phyloP scores from a whole-genome alignment of 2,329 filamentous ascomycete species.

The Ophidiomyces ophidiicola region DNA sequence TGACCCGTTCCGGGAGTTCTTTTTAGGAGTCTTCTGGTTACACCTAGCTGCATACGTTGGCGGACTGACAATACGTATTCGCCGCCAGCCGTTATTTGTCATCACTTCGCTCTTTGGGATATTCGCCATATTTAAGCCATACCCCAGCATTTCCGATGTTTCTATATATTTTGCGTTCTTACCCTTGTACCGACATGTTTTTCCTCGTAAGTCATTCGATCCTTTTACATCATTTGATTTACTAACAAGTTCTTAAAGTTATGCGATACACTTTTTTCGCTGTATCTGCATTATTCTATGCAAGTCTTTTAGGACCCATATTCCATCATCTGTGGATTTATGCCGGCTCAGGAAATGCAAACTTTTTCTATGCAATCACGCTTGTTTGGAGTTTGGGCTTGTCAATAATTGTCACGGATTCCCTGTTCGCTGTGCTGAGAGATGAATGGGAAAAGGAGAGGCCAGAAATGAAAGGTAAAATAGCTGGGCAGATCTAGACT shows the following conservation, averaged over 20 bases:
- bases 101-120: slow-evolving; percentile 75
- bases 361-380: slow-evolving; percentile 98
- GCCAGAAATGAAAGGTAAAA: slow-evolving; percentile 79
- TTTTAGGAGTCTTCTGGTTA: slow-evolving; percentile 95
- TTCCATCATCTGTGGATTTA: slow-evolving; percentile 99
- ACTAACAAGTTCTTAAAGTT: slow-evolving; percentile 42
- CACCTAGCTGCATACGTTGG: slow-evolving; percentile 84
- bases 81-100: slow-evolving; percentile 75
- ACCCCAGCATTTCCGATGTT: slow-evolving; percentile 83
- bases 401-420: slow-evolving; percentile 74
- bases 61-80: slow-evolving; percentile 69
- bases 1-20: slow-evolving; percentile 93
- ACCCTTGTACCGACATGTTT: slow-evolving; percentile 79
- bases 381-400: slow-evolving; percentile 93
- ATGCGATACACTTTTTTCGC: slow-evolving; percentile 91
- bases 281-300: slow-evolving; percentile 71
- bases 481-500: slow-evolving; percentile 67
- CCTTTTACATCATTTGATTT: background rate
- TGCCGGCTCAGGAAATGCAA: slow-evolving; percentile 91
- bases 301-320: slow-evolving; percentile 75
- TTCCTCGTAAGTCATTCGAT: slow-evolving; percentile 50
- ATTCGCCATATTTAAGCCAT: slow-evolving; percentile 92
- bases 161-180: slow-evolving; percentile 74
- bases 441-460: slow-evolving; percentile 91
- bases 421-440: slow-evolving; percentile 73